Evolutionary conservation across 1,139 yeast species (phyloP).

Genomic region (Zygosaccharomyces sapae): DNA sequence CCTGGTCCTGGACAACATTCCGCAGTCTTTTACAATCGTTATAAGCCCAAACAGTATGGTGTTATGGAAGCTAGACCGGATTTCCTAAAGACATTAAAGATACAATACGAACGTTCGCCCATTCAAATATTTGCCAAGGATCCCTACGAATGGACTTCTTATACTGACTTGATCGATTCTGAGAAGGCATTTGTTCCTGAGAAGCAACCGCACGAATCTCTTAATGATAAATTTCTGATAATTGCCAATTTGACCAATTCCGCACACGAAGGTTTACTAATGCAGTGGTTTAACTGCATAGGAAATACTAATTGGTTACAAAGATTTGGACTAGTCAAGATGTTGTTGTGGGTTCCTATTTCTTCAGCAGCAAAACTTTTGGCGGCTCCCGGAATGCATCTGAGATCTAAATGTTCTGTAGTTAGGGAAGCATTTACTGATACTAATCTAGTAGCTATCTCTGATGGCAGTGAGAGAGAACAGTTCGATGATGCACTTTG

Average conservation of each 20-base stretch:
- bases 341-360: conserved; percentile 61
- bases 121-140: conserved; percentile 35
- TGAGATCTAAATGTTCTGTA: conserved; percentile 55
- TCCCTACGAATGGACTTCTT: conserved; percentile 68
- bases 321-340: conserved; percentile 65
- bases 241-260: conserved; percentile 58
- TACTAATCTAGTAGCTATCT: conserved; percentile 48
- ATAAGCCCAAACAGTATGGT: conserved; percentile 58
- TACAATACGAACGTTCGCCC: conserved; percentile 21
- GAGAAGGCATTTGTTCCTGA: conserved; percentile 44
- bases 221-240: conserved; percentile 62
- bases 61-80: conserved; percentile 50
- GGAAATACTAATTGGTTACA: conserved; percentile 73
- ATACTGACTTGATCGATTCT: conserved; percentile 41
- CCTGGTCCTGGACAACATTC: conserved; percentile 54
- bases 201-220: conserved; percentile 41
- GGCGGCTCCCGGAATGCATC: conserved; percentile 45
- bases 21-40: conserved; percentile 46
- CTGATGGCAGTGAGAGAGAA: conserved; percentile 31
- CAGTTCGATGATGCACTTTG: conserved; percentile 23
- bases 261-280: conserved; percentile 62
- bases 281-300: conserved; percentile 73
- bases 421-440: conserved; percentile 61
- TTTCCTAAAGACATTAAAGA: conserved; percentile 38
- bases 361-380: conserved; percentile 58